A percentile compares a stretch with the other conserved stretches of the same genome.
Conservation (phyloP, 2,329 filamentous ascomycete genomes). For the Fusarium sp. region DNA sequence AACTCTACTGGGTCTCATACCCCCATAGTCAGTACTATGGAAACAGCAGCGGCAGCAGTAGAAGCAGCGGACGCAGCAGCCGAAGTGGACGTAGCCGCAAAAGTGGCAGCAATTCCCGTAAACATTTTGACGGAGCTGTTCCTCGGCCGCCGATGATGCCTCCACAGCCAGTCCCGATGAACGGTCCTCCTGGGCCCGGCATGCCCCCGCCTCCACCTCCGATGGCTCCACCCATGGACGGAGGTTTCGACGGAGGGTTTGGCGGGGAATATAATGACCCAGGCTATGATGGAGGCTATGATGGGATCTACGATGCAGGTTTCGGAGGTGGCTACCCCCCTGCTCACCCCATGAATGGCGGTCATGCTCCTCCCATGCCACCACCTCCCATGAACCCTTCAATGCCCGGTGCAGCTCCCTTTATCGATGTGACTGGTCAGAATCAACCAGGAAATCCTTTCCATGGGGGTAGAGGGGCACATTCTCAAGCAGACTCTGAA, state of each 20-base stretch:
- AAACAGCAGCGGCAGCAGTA: slow-evolving; percentile 28
- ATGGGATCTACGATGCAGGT: slow-evolving; percentile 16
- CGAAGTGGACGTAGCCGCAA: slow-evolving; percentile 38
- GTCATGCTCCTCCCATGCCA: slow-evolving; percentile 24
- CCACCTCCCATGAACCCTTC: slow-evolving; percentile 34
- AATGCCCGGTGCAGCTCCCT: slow-evolving; percentile 34
- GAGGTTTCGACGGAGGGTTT: slow-evolving; percentile 29
- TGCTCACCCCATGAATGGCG: slow-evolving; percentile 16
- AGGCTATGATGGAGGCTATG: slow-evolving; percentile 19
- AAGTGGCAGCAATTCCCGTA: slow-evolving; percentile 29
- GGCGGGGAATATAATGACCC: slow-evolving; percentile 10
- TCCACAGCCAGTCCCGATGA: slow-evolving; percentile 32
- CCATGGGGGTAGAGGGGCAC: slow-evolving; percentile 12
- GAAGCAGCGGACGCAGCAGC: slow-evolving; percentile 32
- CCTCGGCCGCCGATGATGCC: slow-evolving; percentile 36
- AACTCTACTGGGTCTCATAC: slow-evolving; percentile 42
- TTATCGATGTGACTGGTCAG: slow-evolving; percentile 42
- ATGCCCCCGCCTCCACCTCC: slow-evolving; percentile 29
- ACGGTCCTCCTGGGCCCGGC: slow-evolving; percentile 12
- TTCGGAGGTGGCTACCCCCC: slow-evolving; percentile 30
- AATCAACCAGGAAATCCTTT: slow-evolving; percentile 34
- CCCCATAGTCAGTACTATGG: slow-evolving; percentile 32
- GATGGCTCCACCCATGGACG: slow-evolving; percentile 37
- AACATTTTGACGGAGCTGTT: slow-evolving; percentile 43
- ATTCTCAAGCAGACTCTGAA: slow-evolving; percentile 4